Base-by-base conservation (phyloP, 2,329 filamentous ascomycete species). In the Didymella pinodella region DNA sequence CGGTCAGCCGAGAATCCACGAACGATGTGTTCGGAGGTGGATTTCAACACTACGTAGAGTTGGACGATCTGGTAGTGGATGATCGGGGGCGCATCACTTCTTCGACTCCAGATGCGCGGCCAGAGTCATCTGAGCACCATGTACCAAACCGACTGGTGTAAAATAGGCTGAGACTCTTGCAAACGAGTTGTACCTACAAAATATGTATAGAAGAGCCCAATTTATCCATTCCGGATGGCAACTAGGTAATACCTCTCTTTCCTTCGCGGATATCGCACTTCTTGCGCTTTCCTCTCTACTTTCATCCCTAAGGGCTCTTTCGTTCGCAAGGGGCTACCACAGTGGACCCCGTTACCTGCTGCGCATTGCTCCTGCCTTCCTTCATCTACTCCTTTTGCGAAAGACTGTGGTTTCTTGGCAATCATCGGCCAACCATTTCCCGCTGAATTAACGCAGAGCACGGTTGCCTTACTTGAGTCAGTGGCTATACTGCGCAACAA, bases 81-180 rank as follows among this genome's bases (percentile, higher is more conserved):
- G 45, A 47, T 12, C 28, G 34, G 26, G 45, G 45, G 45, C 45
- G 45, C 45, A 28, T 47, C 45, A 47, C 29, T 47, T 32, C 45
- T 12, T 47, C 28, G 45, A 34, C 45, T 32, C 26, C 28, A 14
- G 45, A 47, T 47, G 45, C 45, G 14, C 45, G 45, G 18, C 45
- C 45, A 47, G 45, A 47, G 20, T 47, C 45, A 22, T 32, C 16
- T 47, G 45, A 47, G 45, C 28, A 11, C 28, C 28, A 32, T 22
- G 6, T 22, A 32, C 45, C 45, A 34, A 47, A 22, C 28, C 18
- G 28, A 10, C 26, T 6, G n/a, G 45, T 47, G 45, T 47, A n/a
- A 47, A 8, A 34, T 34, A 34, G 26, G 29, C n/a, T 11, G 11
- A 25, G 26, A 45, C 43, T 11, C 11, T 7, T 46, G 43, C 31